phyloP scores from a whole-genome alignment of 2,329 filamentous ascomycete species.

The Davidsoniella eucalypti region DNA sequence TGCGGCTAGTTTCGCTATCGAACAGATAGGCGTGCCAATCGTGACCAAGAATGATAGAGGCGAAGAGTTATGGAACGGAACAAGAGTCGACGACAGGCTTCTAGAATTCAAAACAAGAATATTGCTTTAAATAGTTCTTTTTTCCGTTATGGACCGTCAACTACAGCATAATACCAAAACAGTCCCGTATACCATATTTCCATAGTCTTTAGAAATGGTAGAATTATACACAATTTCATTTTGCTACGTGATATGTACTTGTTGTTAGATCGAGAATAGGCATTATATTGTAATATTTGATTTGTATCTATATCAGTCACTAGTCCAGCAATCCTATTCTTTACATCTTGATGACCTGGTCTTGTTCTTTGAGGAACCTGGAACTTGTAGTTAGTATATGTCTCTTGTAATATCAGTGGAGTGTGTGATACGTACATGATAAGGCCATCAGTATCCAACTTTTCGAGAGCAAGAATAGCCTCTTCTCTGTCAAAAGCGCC shows the following conservation, averaged over 20 bases:
- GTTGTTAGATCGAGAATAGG: too few relatives aligned
- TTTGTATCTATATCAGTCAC: too few relatives aligned
- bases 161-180: too few relatives aligned
- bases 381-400: constrained; percentile 15
- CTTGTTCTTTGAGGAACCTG: constrained; percentile 39
- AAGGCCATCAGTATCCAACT: constrained; percentile 50
- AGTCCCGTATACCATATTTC: too few relatives aligned
- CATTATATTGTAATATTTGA: too few relatives aligned
- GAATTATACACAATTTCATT: neutral
- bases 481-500: constrained; percentile 55
- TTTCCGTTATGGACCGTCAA: too few relatives aligned
- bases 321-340: neutral
- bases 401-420: neutral
- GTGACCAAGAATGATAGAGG: constrained; percentile 30
- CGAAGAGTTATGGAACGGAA: constrained; percentile 45
- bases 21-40: constrained; percentile 73
- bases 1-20: constrained; percentile 81
- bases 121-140: neutral
- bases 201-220: neutral
- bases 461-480: constrained; percentile 58
- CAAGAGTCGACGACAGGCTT: constrained; percentile 34
- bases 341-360: constrained; percentile 55
- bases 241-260: too few relatives aligned
- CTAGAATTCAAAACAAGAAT: constrained; percentile 25
- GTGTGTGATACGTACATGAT: constrained; percentile 59